A percentile compares a stretch with the other conserved stretches of the same genome.
These are phyloP conservation scores for Rhizopogon vesiculosus DNA, from an alignment of 768 basidiomycete genomes.

Conservation along the genomic window DNA sequence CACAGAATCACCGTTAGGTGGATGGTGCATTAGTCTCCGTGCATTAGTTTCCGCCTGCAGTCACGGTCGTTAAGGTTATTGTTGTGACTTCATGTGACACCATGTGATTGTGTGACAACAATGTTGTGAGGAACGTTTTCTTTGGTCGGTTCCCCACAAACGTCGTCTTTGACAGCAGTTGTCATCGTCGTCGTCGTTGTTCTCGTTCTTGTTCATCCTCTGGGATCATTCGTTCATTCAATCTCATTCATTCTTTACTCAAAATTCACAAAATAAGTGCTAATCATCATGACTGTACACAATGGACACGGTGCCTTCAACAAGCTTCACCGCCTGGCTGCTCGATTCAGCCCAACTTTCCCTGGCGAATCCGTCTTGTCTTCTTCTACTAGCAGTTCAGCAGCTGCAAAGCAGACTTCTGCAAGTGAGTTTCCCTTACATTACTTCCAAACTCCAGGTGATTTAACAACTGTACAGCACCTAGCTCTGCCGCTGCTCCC, in stretches of 20 bases:
- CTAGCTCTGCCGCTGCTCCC: neutral
- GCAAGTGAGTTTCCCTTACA: neutral
- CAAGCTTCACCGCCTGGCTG: slow-evolving; percentile 8
- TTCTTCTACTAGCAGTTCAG: neutral
- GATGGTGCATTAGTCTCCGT: too few species aligned
- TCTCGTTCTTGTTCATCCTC: neutral
- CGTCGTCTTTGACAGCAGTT: too few species aligned
- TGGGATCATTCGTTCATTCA: slow-evolving; percentile 16
- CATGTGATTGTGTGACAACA: neutral
- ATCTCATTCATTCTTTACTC: slow-evolving; percentile 17
- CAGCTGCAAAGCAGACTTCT: neutral
- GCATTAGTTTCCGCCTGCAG: too few species aligned
- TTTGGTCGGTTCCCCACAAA: too few species aligned
- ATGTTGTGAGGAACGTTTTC: neutral
- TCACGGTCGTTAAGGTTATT: too few species aligned
- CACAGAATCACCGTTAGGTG: too few species aligned
- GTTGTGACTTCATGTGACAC: neutral
- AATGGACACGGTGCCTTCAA: slow-evolving; percentile 11
- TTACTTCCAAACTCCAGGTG: slow-evolving; percentile 5
- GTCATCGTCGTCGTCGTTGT: neutral
- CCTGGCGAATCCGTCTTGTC: neutral
- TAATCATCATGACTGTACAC: slow-evolving; percentile 3
- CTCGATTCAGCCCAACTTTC: slow-evolving; percentile 7
- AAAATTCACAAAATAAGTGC: neutral
- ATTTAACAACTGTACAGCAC: neutral